These are phyloP conservation scores for Boletus edulis DNA, from an alignment of 768 basidiomycete species.

Conservation along the genomic window DNA sequence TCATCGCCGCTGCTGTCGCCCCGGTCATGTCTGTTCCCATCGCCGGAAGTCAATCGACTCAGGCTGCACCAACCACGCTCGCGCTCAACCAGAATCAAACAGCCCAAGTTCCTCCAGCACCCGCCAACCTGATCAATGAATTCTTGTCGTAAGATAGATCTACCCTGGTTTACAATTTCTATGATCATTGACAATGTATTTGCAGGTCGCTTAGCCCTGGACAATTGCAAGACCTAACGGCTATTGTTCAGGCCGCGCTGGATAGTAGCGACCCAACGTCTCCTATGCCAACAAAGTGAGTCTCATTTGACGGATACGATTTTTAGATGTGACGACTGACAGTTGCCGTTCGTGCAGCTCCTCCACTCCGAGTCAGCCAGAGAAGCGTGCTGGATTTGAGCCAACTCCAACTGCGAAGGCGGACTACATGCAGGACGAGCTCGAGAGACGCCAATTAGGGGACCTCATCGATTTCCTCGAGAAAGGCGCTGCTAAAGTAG, in stretches of 20 bases:
- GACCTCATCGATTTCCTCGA: too few species aligned
- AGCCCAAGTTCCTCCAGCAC: background rate
- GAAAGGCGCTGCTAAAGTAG: too few species aligned
- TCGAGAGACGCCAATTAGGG: too few species aligned
- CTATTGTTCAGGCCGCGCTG: background rate
- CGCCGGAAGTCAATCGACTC: background rate
- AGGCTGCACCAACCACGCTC: background rate
- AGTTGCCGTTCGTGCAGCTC: background rate
- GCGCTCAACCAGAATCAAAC: background rate
- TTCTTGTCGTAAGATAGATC: background rate
- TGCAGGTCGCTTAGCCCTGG: background rate
- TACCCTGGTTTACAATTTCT: too few species aligned
- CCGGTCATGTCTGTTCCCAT: conserved; percentile 9
- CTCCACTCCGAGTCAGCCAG: background rate
- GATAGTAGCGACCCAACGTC: background rate
- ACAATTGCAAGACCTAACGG: background rate
- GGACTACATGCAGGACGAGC: too few species aligned
- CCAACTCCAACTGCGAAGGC: background rate
- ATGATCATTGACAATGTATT: background rate
- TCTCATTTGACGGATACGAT: background rate
- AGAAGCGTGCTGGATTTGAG: background rate
- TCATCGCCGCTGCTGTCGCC: background rate
- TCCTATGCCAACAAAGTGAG: background rate
- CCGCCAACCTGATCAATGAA: background rate
- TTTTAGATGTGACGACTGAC: background rate